These are phyloP conservation scores for Aspergillus panamensis DNA, from an alignment of 495 filamentous ascomycete genomes.

Conservation along the genomic window DNA sequence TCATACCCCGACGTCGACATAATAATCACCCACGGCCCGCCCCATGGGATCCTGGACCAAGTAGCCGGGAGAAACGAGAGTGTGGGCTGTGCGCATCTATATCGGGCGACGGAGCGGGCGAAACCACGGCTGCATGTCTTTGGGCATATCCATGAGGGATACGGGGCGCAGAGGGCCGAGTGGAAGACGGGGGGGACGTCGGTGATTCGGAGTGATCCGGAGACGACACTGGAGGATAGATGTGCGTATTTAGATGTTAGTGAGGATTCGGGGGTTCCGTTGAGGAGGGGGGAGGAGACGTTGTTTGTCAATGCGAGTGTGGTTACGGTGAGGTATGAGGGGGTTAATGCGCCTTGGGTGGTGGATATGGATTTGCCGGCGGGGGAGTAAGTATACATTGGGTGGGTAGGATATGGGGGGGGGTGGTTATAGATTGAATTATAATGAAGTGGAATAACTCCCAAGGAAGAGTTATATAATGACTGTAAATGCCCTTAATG, in stretches of 20 bases:
- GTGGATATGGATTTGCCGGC: conserved; percentile 53
- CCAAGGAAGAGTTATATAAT: too few relatives aligned
- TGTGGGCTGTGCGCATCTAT: conserved; percentile 49
- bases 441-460: too few relatives aligned
- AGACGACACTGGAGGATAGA: conserved; percentile 40
- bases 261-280: conserved; percentile 22
- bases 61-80: conserved; percentile 26
- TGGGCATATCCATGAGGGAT: conserved; percentile 66
- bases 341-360: conserved; percentile 57
- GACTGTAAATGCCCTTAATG: too few relatives aligned
- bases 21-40: conserved; percentile 73
- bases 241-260: conserved; percentile 46
- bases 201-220: conserved; percentile 28
- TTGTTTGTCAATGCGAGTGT: conserved; percentile 73
- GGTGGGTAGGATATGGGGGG: too few relatives aligned
- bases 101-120: conserved; percentile 40
- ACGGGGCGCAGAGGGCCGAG: conserved; percentile 59
- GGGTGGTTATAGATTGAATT: too few relatives aligned
- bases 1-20: conserved; percentile 54
- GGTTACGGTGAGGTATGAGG: conserved; percentile 46
- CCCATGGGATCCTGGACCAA: conserved; percentile 54
- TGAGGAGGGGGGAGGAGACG: conserved; percentile 55
- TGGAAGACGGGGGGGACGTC: conserved; percentile 40
- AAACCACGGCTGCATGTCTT: conserved; percentile 55
- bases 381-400: not conserved